Evolutionary conservation across 2,329 filamentous ascomycete species (phyloP).

Genomic region (Cladophialophora exuberans): DNA sequence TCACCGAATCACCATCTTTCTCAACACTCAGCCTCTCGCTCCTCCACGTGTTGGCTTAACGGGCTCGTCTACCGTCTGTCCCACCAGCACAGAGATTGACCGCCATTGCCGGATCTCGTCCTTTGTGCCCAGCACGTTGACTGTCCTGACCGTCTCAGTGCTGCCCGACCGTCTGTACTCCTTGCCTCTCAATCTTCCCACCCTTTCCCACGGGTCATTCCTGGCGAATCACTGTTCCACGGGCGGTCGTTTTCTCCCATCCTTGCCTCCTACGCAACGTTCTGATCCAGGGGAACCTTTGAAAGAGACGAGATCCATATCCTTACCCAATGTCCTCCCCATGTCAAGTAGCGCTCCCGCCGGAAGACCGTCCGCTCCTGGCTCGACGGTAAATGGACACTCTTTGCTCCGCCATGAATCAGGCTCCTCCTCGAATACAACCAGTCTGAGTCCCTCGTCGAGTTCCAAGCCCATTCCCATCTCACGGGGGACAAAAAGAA

Average conservation of each 20-base stretch:
- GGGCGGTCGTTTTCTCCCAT: constrained; percentile 22
- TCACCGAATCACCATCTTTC: constrained; percentile 23
- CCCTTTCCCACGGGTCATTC: constrained; percentile 15
- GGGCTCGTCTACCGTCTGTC: constrained; percentile 14
- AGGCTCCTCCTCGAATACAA: constrained; percentile 32
- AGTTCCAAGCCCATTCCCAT: constrained; percentile 42
- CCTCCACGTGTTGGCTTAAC: constrained; percentile 26
- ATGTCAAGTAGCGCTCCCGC: constrained; percentile 54
- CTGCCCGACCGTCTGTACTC: constrained; percentile 16
- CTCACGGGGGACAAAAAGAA: constrained; percentile 33
- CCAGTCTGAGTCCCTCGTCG: constrained; percentile 34
- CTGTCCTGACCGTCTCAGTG: constrained; percentile 19
- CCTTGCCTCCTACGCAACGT: too few relatives aligned
- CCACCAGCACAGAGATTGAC: constrained; percentile 21
- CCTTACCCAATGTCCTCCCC: constrained; percentile 54
- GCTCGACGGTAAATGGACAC: constrained; percentile 40
- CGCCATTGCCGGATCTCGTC: constrained; percentile 15
- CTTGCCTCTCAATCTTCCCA: constrained; percentile 18
- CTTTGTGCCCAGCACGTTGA: constrained; percentile 6
- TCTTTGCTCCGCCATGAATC: constrained; percentile 38
- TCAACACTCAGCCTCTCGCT: constrained; percentile 29
- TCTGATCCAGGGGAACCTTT: constrained; percentile 1
- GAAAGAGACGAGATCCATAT: constrained; percentile 6
- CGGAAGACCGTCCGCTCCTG: constrained; percentile 48
- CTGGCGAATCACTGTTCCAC: constrained; percentile 32